Evolutionary conservation across 495 filamentous ascomycete species (phyloP), one percentile per base, ranked within the genome.

Genomic region (Trichoderma erinaceum): DNA sequence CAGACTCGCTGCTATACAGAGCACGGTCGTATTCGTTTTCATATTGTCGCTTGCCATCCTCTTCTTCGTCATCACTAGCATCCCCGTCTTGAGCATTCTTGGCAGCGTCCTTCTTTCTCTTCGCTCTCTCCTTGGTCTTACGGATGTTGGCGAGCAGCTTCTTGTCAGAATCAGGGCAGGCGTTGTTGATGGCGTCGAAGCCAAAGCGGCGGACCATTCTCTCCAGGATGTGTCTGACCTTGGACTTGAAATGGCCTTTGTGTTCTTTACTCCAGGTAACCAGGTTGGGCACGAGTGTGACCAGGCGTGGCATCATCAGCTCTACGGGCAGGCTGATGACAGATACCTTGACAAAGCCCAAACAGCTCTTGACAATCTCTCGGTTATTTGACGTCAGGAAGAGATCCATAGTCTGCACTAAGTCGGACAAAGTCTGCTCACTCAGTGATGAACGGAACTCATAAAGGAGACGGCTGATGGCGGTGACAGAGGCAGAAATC

Each of bases 221-320:
- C 78, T 99, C 95, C 38, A 98, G 77, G 70, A 99, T 97, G 73
- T 97, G 92, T 85, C 97, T 98, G 67, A 99, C 92, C 82, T 97
- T 98, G 38, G 92, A 88, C 70, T 91, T 90, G 76, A 98, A 92
- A 73, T 95, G 92, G 18, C 91, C 92, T 79, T 96, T 97, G 80
- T 99, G 96, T 77, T 99, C 95, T 78, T 97, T 92, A 72, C 90
- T 92, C 95, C 95, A 99, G 23, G 90, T 88, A 88, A 97, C 91
- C 12, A 97, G 80, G 76, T 94, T 96, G 25, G 93, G 91, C 27
- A 99, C 84, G 66, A 98, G 81, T 2, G 87, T 84, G 32, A 78
- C 75, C 43, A 99, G 84, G 41, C 91, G 85, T 18, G 91, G 87
- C 35, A 85, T 79, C 81, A 99, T 87, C 68, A 92, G 76, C 6